A percentile compares a stretch with the other conserved stretches of the same genome.
These are phyloP conservation scores for Margaritispora aquatica DNA, from an alignment of 495 filamentous ascomycete species.

Conservation along the genomic window DNA sequence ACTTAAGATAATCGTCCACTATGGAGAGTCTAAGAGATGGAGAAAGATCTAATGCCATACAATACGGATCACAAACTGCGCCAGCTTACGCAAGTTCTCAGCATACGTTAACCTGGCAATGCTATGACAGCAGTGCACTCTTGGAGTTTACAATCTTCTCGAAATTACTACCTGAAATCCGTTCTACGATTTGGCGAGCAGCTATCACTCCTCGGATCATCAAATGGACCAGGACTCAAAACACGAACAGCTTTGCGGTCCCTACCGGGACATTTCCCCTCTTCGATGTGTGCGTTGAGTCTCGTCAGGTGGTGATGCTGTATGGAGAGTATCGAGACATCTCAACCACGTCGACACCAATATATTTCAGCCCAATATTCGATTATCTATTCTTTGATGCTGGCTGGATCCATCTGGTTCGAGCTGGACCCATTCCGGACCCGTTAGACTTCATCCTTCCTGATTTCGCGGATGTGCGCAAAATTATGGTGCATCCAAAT, in stretches of 20 bases:
- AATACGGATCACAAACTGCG: neutral
- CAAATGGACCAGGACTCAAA: constrained; percentile 12
- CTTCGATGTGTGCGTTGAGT: constrained; percentile 7
- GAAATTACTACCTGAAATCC: constrained; percentile 11
- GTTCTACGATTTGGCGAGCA: constrained; percentile 13
- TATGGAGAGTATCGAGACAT: constrained; percentile 14
- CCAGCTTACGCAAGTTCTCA: neutral
- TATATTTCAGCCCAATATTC: constrained; percentile 16
- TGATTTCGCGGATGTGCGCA: constrained; percentile 4
- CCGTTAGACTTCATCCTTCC: constrained; percentile 12
- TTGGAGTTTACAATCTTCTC: constrained; percentile 3
- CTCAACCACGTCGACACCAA: neutral
- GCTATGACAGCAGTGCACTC: neutral
- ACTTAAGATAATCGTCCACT: neutral
- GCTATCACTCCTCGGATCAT: constrained; percentile 15
- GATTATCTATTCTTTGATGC: constrained; percentile 20
- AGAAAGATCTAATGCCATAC: neutral
- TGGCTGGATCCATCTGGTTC: constrained; percentile 4
- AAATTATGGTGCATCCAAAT: constrained; percentile 23
- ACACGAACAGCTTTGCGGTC: constrained; percentile 3
- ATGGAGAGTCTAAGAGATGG: neutral
- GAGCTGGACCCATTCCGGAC: neutral
- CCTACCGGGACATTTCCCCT: constrained; percentile 9
- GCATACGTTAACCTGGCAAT: neutral
- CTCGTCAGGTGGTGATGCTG: constrained; percentile 11